Conservation (phyloP, 352 stramenopile species). For the Aphanomyces cochlioides region DNA sequence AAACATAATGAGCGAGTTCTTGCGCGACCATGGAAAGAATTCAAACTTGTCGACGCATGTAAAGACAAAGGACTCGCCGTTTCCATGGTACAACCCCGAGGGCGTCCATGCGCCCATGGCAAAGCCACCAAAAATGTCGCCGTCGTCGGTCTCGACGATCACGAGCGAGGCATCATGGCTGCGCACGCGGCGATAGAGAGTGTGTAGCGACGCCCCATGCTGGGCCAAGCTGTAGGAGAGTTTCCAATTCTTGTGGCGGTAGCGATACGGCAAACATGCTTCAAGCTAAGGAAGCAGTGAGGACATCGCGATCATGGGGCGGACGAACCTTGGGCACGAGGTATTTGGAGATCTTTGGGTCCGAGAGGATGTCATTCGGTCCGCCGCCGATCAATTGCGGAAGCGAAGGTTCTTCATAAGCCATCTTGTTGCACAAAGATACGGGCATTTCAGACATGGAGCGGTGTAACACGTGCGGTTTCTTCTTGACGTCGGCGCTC, state of each 20-base stretch:
- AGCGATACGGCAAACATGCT: constrained; percentile 48
- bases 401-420: constrained; percentile 35
- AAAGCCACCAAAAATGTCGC: constrained; percentile 71
- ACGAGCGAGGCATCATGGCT: constrained; percentile 48
- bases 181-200: constrained; percentile 45
- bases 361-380: constrained; percentile 45
- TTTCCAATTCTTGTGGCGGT: constrained; percentile 62
- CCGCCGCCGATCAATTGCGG: constrained; percentile 48
- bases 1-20: constrained; percentile 68
- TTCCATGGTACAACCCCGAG: constrained; percentile 61
- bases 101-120: constrained; percentile 44
- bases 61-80: constrained; percentile 70
- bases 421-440: not conserved
- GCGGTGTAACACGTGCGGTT: not conserved
- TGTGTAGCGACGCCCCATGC: constrained; percentile 61
- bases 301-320: not conserved
- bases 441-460: constrained; percentile 17
- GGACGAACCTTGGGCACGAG: constrained; percentile 42
- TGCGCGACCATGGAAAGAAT: constrained; percentile 57
- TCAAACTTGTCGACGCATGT: constrained; percentile 55
- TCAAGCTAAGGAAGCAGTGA: constrained; percentile 40
- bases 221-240: constrained; percentile 38
- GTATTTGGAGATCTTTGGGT: constrained; percentile 36
- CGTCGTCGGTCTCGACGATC: constrained; percentile 56
- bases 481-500: not conserved